Percentiles rank a stretch among this genome's conserved stretches.
Evolutionary conservation across 2,329 filamentous ascomycete species (phyloP).

Genomic region (Botrytis porri): DNA sequence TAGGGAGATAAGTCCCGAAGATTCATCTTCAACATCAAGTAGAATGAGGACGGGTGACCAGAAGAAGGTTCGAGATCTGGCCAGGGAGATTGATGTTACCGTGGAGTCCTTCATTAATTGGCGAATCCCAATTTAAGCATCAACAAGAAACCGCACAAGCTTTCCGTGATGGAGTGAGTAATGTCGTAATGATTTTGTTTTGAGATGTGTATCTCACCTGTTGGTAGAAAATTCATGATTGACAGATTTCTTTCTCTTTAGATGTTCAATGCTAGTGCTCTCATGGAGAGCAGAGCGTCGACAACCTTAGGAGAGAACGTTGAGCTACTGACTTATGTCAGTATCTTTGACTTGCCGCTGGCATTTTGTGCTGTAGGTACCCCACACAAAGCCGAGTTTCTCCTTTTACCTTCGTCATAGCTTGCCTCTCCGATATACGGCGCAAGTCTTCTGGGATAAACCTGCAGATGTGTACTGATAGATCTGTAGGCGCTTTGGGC

Average conservation of each 20-base stretch:
- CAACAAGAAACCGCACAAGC: not conserved
- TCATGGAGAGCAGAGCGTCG: not conserved
- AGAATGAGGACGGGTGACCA: no score
- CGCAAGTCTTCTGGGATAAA: not conserved
- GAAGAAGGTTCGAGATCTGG: no score
- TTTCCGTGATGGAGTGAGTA: not conserved
- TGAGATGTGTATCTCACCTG: no score
- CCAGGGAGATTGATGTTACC: not conserved
- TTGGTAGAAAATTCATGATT: accelerated
- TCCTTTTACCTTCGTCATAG: no score
- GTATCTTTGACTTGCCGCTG: not conserved
- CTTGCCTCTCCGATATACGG: no score
- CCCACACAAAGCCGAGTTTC: no score
- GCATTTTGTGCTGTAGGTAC: not conserved
- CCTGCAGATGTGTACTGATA: not conserved
- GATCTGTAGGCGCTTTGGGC: not conserved
- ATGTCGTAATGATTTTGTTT: accelerated
- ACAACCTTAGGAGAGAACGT: not conserved
- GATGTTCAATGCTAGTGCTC: not conserved
- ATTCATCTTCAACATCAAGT: no score
- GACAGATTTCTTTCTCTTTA: not conserved
- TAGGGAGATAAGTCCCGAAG: no score
- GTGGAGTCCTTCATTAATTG: not conserved
- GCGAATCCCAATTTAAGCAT: not conserved
- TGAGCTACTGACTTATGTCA: not conserved